phyloP scores from a whole-genome alignment of 2,329 filamentous ascomycete species.

The Lecanoromycetidae sp. region DNA sequence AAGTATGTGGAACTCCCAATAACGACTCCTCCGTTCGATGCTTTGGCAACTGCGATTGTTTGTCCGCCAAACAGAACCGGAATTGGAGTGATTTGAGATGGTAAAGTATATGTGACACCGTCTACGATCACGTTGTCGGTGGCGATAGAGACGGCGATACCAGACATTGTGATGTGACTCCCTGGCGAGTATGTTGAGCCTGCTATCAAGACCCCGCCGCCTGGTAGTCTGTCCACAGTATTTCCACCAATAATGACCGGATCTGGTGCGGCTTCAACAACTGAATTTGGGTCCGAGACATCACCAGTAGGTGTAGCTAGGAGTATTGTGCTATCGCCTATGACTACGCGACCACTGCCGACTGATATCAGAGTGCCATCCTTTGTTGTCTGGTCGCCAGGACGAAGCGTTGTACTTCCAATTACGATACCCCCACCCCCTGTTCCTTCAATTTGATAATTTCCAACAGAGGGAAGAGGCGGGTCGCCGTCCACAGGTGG shows the following conservation, averaged over 20 bases:
- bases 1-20: not conserved
- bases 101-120: slow-evolving; percentile 4
- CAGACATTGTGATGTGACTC: not conserved
- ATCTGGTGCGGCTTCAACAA: not conserved
- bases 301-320: not conserved
- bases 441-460: not conserved
- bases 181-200: slow-evolving; percentile 4
- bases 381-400: not conserved
- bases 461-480: not conserved
- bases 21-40: slow-evolving; percentile 2
- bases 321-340: not conserved
- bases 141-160: not conserved
- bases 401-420: not conserved
- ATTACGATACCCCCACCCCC: not conserved
- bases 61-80: slow-evolving; percentile 1
- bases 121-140: slow-evolving; percentile 5
- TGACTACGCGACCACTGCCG: not conserved
- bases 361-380: not conserved
- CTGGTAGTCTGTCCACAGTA: not conserved
- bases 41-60: not conserved
- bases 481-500: not conserved
- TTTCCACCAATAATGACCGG: not conserved
- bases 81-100: not conserved
- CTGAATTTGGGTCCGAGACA: too few relatives aligned
- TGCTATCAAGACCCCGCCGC: slow-evolving; percentile 3